Base-by-base conservation (phyloP, 2,329 filamentous ascomycete genomes). In the Westerdykella sp. region DNA sequence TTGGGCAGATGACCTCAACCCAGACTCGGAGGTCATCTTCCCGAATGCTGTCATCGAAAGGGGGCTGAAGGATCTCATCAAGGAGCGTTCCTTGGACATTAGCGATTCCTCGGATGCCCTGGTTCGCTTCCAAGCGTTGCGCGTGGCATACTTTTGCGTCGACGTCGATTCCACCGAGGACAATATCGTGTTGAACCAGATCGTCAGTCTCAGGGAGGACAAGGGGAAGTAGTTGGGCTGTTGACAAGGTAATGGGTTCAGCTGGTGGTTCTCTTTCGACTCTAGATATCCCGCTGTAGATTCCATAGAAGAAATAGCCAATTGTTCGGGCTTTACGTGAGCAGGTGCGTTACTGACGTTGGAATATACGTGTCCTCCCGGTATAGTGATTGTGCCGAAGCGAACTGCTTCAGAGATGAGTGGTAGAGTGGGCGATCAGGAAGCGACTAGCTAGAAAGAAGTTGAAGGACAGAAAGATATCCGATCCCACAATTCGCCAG, bases 181-280 rank as follows among this genome's bases (percentile, higher is more conserved):
- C n/a, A 87, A 84, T 66, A 74, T 95, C 51, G 79, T 97, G 38
- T 71, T 97, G 23, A 97, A 97, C 71, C 79, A 88, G 40, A 96
- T 97, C 59, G 90, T 97, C 16, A 87, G 85, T 38, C 69, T 96
- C 60, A 95, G 95, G 73, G 90, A 95, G 69, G 87, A 94, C 32
- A 68, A 57, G 44, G 44, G 46, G 25, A 57, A 57, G 47, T 53
- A 41, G 36, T n/a, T 35, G 21, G 14, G 38, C 11, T 28, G 21
- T 21, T 34, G 28, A 14, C 34, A 4, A 21, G 14, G 7, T 9
- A 21, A 6, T 14, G 14, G 18, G 13, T 35, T 13, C 9, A 28
- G 7, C 25, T 12, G 25, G 25, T 10, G 25, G 25, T 28, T 28
- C 25, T 28, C 25, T 12, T 28, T 10, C 25, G 25, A 28, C 25